These are phyloP conservation scores for Graphilbum ipis-grandicollis DNA, from an alignment of 2,329 filamentous ascomycete genomes.

Conservation along the genomic window DNA sequence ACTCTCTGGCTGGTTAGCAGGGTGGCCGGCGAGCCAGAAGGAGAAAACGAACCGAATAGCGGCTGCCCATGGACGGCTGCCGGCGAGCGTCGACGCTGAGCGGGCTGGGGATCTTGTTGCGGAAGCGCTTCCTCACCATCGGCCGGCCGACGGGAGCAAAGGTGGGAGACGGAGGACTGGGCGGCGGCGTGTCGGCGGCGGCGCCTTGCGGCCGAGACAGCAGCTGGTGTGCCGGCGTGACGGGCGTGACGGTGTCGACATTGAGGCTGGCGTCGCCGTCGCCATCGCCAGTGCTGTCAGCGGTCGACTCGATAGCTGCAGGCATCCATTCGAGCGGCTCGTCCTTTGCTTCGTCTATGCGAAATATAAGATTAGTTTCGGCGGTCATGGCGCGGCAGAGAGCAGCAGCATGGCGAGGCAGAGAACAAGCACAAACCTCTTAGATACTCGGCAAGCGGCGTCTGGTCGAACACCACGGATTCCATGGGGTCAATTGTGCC, in stretches of 20 bases:
- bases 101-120: constrained; percentile 25
- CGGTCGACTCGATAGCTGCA: constrained; percentile 11
- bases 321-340: constrained; percentile 29
- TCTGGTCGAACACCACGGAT: constrained; percentile 70
- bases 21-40: no score
- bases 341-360: constrained; percentile 30
- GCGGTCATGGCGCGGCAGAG: no score
- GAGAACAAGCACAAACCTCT: constrained; percentile 43
- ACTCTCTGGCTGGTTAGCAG: constrained; percentile 31
- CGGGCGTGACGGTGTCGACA: constrained; percentile 5
- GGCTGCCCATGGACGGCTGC: constrained; percentile 26
- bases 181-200: constrained; percentile 25
- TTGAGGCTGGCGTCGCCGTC: no score
- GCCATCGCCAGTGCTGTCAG: no score
- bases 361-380: constrained; percentile 5
- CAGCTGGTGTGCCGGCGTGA: constrained; percentile 2
- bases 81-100: constrained; percentile 24
- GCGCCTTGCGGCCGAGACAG: constrained; percentile 4
- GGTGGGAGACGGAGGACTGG: constrained; percentile 24
- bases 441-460: constrained; percentile 76
- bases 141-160: constrained; percentile 42
- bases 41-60: constrained; percentile 35
- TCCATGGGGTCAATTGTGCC: constrained; percentile 42
- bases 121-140: constrained; percentile 34
- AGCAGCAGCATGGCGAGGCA: constrained; percentile 1